Evolutionary conservation across 352 stramenopile species (phyloP).

Genomic region (Pythium oligandrum): DNA sequence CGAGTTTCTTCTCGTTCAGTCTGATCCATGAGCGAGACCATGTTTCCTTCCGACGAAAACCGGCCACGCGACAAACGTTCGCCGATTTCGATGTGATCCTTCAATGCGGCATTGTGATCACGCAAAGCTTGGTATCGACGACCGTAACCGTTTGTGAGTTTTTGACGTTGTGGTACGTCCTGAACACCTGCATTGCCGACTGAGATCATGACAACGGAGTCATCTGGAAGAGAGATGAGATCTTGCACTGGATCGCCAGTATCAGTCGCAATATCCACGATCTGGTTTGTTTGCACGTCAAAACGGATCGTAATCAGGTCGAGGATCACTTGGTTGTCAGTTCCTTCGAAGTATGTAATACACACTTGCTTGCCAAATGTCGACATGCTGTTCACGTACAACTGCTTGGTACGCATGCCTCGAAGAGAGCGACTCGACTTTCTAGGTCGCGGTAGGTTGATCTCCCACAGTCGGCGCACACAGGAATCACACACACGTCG

Average conservation of each 20-base stretch:
- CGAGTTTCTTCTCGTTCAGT: conserved; percentile 19
- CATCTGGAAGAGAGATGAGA: conserved; percentile 43
- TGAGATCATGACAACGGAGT: conserved; percentile 68
- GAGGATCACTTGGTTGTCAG: conserved; percentile 61
- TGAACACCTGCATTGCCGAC: conserved; percentile 75
- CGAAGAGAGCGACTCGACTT: conserved; percentile 42
- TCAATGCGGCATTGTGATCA: conserved; percentile 12
- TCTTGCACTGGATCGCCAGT: conserved; percentile 63
- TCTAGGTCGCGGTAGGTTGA: conserved; percentile 69
- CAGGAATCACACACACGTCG: conserved; percentile 72
- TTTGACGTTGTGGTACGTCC: conserved; percentile 27
- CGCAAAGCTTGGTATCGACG: conserved; percentile 17
- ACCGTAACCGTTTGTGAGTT: conserved; percentile 18
- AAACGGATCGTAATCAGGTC: conserved; percentile 79
- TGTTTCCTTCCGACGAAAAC: conserved; percentile 49
- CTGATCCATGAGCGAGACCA: conserved; percentile 31
- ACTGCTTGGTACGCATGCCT: conserved; percentile 46
- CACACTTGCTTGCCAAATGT: conserved; percentile 74
- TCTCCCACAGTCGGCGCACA: conserved; percentile 72
- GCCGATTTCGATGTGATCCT: conserved; percentile 5
- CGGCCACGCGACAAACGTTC: conserved; percentile 32
- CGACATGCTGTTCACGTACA: conserved; percentile 76
- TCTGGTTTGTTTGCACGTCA: conserved; percentile 65
- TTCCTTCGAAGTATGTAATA: conserved; percentile 80
- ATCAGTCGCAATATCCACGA: conserved; percentile 72